phyloP scores from a whole-genome alignment of 2,329 filamentous ascomycete species.

The Simplicillium sp. region DNA sequence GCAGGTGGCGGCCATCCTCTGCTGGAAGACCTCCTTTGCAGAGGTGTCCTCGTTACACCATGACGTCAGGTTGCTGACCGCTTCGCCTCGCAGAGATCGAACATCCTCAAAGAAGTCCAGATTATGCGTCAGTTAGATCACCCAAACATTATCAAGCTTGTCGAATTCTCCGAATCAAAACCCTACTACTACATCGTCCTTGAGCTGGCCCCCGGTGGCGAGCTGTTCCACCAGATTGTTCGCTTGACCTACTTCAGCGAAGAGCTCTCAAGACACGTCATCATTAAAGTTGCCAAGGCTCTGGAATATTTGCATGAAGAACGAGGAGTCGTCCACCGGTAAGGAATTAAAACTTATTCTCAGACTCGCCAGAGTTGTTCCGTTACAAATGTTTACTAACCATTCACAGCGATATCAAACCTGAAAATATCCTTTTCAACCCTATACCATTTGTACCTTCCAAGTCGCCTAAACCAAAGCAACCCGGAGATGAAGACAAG shows the following conservation, averaged over 20 bases:
- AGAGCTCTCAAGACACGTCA: conserved; percentile 87
- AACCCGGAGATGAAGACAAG: conserved; percentile 92
- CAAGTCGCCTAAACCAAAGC: conserved; percentile 68
- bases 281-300: conserved; percentile 88
- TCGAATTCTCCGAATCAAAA: conserved; percentile 86
- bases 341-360: conserved; percentile 27
- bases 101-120: conserved; percentile 96
- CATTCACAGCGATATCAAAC: conserved; percentile 78
- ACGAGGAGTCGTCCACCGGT: conserved; percentile 95
- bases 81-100: conserved; percentile 61
- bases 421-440: conserved; percentile 91
- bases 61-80: conserved; percentile 14
- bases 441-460: conserved; percentile 75
- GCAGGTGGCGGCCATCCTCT: too few species aligned
- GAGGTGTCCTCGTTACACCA: too few species aligned
- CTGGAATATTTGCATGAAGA: conserved; percentile 91
- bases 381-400: conserved; percentile 4
- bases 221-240: conserved; percentile 97
- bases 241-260: conserved; percentile 98
- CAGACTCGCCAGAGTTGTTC: conserved; percentile 14
- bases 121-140: conserved; percentile 98
- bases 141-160: conserved; percentile 86
- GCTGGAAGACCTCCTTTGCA: too few species aligned
- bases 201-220: conserved; percentile 88
- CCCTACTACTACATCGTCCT: conserved; percentile 98